Base-by-base conservation (phyloP, 1,139 yeast genomes). In the Neolecta irregularis region DNA sequence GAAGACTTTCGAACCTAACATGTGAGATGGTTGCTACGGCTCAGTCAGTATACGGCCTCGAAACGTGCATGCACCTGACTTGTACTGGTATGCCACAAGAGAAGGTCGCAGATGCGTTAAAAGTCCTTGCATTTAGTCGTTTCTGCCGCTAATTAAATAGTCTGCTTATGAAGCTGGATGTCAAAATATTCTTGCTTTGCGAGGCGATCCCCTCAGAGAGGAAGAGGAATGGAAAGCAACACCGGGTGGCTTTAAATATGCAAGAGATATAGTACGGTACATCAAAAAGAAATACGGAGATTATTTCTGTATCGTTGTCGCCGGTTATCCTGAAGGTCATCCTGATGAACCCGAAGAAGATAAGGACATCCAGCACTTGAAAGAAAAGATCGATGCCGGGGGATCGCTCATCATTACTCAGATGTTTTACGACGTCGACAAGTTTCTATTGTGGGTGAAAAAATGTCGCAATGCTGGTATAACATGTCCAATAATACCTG, bases 31-130 rank as follows among this genome's bases (percentile, higher is more conserved):
- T 88, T 4, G 70, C 81, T 46, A 83, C 93, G 2, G 72, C 95
- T 0, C 94, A 85, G 50, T 74, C 88, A 2, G 81, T 83, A n/a
- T 64, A 83, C 41, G 96, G 96, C 6, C 63, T 88, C 44, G 96
- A 88, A 51, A 88, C 98, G 0, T 91, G 98, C 55, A 85, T 88
- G 95, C 98, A 88, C 55, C 65, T 88, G 56, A 88, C 98, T 2
- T 88, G 98, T 54, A 85, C 96, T 21, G 88, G 88, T 49, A 88
- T 88, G 98, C 73, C 85, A 31, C 64, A 74, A 24, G 71, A 69
- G 35, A 64, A 77, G 47, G 78, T 88, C 45, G 94, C 83, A 51
- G 71, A 73, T 44, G 98, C 98, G 2, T 65, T 88, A 46, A 67
- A 72, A 42, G 73, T 73, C n/a, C n/a, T n/a, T n/a, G n/a, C n/a